Evolutionary conservation across 169 alveolate species (phyloP).

Genomic region (Cryptosporidium sp.): DNA sequence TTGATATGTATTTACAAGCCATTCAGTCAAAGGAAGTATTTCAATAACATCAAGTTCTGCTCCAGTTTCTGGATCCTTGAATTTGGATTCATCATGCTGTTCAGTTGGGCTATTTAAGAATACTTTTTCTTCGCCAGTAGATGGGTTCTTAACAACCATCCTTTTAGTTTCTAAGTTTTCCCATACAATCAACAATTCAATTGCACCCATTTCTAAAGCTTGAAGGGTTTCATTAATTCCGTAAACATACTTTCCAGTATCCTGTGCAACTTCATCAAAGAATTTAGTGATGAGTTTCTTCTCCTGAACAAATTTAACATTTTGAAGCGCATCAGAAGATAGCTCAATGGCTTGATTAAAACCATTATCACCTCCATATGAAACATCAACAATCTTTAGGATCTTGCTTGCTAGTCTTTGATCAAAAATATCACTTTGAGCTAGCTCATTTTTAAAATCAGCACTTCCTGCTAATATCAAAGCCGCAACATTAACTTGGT

Average conservation of each 20-base stretch:
- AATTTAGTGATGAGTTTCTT: slow-evolving; percentile 87
- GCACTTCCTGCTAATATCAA: slow-evolving; percentile 98
- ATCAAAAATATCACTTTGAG: slow-evolving; percentile 94
- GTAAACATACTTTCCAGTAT: slow-evolving; percentile 96
- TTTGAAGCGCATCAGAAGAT: slow-evolving; percentile 93
- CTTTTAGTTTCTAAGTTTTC: slow-evolving; percentile 92
- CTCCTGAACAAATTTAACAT: slow-evolving; percentile 91
- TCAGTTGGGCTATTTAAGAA: slow-evolving; percentile 83
- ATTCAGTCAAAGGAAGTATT: slow-evolving; percentile 93
- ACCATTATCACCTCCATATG: slow-evolving; percentile 99
- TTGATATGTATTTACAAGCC: slow-evolving; percentile 96
- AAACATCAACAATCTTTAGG: slow-evolving; percentile 95
- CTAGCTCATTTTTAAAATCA: slow-evolving; percentile 96
- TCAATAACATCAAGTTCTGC: slow-evolving; percentile 92
- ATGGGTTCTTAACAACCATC: slow-evolving; percentile 87
- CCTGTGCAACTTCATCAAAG: slow-evolving; percentile 98
- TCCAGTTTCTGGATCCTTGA: slow-evolving; percentile 84
- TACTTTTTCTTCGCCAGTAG: slow-evolving; percentile 85
- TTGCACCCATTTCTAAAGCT: slow-evolving; percentile 95
- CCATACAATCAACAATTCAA: slow-evolving; percentile 93
- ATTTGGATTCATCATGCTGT: slow-evolving; percentile 81
- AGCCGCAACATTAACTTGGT: slow-evolving; percentile 88
- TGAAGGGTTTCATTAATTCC: slow-evolving; percentile 94
- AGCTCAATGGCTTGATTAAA: slow-evolving; percentile 98
- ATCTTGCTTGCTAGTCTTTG: slow-evolving; percentile 94